Percentiles rank a stretch among this genome's conserved stretches.
These are phyloP conservation scores for Xylaria castorea DNA, from an alignment of 495 filamentous ascomycete species.

Conservation along the genomic window DNA sequence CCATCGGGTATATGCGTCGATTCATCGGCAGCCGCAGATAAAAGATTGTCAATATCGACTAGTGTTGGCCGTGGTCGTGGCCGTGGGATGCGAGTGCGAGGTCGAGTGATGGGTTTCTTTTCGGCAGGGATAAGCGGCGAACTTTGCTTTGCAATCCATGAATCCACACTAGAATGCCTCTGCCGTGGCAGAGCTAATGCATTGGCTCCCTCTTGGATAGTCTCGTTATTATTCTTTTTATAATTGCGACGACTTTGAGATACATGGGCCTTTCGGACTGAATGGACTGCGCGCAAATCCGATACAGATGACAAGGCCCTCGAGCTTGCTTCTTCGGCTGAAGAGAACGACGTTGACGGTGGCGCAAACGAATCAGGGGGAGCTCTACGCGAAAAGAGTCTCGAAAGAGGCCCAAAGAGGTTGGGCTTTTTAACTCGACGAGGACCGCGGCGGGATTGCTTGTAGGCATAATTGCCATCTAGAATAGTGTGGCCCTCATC, in stretches of 20 bases:
- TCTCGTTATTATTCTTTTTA: not conserved
- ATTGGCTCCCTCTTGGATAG: not conserved
- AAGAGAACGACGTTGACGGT: conserved; percentile 3
- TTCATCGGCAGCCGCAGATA: not conserved
- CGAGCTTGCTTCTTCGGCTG: conserved; percentile 24
- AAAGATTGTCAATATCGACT: not conserved
- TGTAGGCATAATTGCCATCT: not conserved
- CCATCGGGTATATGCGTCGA: not conserved
- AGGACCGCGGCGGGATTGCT: conserved; percentile 5
- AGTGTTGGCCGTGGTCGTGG: not conserved
- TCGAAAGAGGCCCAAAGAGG: conserved; percentile 6
- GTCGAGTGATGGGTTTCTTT: not conserved
- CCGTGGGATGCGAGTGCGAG: conserved; percentile 16
- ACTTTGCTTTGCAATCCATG: not conserved
- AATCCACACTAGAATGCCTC: not conserved
- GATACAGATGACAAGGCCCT: conserved; percentile 9
- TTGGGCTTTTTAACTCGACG: conserved; percentile 9
- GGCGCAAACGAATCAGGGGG: not conserved
- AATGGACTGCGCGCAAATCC: no score
- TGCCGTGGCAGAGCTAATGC: not conserved
- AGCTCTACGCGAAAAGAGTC: conserved; percentile 5
- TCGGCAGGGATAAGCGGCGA: not conserved
- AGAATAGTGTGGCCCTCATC: not conserved
- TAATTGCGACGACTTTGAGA: not conserved
- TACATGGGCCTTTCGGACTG: no score